Conservation (phyloP, 2,329 filamentous ascomycete genomes). For the Neurospora sp. region DNA sequence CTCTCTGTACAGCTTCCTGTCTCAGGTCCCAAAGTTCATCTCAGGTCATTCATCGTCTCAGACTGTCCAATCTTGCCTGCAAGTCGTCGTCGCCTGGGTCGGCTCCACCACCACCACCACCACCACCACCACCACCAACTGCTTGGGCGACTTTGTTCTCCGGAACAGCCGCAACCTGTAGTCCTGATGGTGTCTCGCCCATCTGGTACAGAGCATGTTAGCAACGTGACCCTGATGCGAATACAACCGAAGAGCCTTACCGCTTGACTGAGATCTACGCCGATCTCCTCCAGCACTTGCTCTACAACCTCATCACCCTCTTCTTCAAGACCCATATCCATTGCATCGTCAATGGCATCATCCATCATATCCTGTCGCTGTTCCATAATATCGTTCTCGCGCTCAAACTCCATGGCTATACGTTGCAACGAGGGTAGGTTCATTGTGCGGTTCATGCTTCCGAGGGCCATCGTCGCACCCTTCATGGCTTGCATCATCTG, state of each 20-base stretch:
- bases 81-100: conserved; percentile 81
- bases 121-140: conserved; percentile 52
- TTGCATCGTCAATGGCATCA: conserved; percentile 94
- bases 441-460: conserved; percentile 97
- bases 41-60: conserved; percentile 44
- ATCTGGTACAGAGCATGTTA: conserved; percentile 47
- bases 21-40: neutral
- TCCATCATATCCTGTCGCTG: conserved; percentile 99
- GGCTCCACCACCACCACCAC: conserved; percentile 47
- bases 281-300: conserved; percentile 93
- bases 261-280: conserved; percentile 80
- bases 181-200: conserved; percentile 78
- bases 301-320: conserved; percentile 96
- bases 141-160: conserved; percentile 81
- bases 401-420: conserved; percentile 98
- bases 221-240: conserved; percentile 8
- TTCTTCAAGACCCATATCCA: conserved; percentile 81
- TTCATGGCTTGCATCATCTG: conserved; percentile 99
- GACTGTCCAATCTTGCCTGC: conserved; percentile 83
- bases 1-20: neutral
- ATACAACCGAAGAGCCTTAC: conserved; percentile 43
- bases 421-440: conserved; percentile 90
- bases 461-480: conserved; percentile 82
- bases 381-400: conserved; percentile 99
- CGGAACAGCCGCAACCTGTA: conserved; percentile 63